Percentiles rank a stretch among this genome's conserved stretches.
Evolutionary conservation across 2,329 filamentous ascomycete genomes (phyloP).

Genomic region (Exophiala spinifera): DNA sequence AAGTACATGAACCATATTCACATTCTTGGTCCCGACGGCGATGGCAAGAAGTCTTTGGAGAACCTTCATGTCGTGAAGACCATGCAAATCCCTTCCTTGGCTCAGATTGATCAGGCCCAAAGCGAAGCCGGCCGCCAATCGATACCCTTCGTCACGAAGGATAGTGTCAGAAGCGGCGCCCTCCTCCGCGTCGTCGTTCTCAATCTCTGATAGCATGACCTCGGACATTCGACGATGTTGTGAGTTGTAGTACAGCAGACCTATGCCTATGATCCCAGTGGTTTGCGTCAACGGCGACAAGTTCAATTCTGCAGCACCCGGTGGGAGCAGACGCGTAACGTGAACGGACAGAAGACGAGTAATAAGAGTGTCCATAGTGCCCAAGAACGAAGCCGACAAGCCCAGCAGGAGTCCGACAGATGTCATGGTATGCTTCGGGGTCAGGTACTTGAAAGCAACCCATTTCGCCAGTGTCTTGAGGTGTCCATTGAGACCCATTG

Average conservation of each 20-base stretch:
- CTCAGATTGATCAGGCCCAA: constrained; percentile 92
- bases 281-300: constrained; percentile 91
- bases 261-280: constrained; percentile 95
- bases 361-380: constrained; percentile 95
- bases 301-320: constrained; percentile 90
- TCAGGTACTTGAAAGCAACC: constrained; percentile 99
- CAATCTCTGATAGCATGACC: constrained; percentile 96
- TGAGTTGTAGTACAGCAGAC: constrained; percentile 87
- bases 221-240: constrained; percentile 98
- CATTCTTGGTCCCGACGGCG: constrained; percentile 83
- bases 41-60: constrained; percentile 83
- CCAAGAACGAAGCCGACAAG: constrained; percentile 87
- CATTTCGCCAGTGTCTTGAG: constrained; percentile 93
- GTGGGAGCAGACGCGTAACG: constrained; percentile 88
- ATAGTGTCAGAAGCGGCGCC: constrained; percentile 65
- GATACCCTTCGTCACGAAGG: constrained; percentile 90
- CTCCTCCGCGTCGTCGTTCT: constrained; percentile 80
- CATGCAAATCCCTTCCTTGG: constrained; percentile 81
- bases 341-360: constrained; percentile 92
- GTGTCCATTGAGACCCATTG: constrained; percentile 89
- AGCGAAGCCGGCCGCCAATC: constrained; percentile 88
- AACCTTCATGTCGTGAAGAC: constrained; percentile 88
- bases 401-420: constrained; percentile 93
- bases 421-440: constrained; percentile 98
- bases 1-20: constrained; percentile 86